Percentiles rank a stretch among this genome's conserved stretches.
phyloP scores from a whole-genome alignment of 768 basidiomycete species.

The Auriscalpium microsporum region DNA sequence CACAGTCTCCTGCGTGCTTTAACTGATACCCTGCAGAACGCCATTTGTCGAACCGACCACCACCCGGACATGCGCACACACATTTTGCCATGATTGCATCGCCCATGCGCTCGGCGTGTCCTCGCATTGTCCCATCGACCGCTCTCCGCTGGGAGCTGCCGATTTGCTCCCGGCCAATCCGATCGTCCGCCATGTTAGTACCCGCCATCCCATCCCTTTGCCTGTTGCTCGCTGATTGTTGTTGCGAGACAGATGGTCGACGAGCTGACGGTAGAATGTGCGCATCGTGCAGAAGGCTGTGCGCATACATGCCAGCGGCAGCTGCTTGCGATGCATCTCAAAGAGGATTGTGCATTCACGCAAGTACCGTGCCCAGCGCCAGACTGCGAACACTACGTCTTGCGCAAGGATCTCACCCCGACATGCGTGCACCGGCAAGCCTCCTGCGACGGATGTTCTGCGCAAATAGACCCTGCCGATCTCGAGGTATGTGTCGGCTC shows the following conservation, averaged over 20 bases:
- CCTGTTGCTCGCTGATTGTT: background rate
- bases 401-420: conserved; percentile 33
- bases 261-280: conserved; percentile 70
- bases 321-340: conserved; percentile 52
- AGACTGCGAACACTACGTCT: conserved; percentile 35
- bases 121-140: conserved; percentile 77
- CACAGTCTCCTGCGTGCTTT: background rate
- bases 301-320: conserved; percentile 57
- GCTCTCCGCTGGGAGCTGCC: conserved; percentile 50
- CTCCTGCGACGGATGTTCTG: conserved; percentile 21
- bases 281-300: conserved; percentile 53
- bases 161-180: conserved; percentile 63
- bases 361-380: conserved; percentile 42
- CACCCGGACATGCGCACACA: conserved; percentile 70
- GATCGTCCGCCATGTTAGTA: conserved; percentile 64
- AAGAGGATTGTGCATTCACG: conserved; percentile 50
- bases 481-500: conserved; percentile 29
- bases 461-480: conserved; percentile 31
- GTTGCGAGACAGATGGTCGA: conserved; percentile 57
- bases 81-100: conserved; percentile 83
- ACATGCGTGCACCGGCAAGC: conserved; percentile 30
- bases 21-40: conserved; percentile 27
- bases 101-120: conserved; percentile 57
- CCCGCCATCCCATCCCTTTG: background rate
- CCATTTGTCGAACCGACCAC: conserved; percentile 75